phyloP scores from a whole-genome alignment of 2,329 filamentous ascomycete genomes.

The Aspergillus sp. region DNA sequence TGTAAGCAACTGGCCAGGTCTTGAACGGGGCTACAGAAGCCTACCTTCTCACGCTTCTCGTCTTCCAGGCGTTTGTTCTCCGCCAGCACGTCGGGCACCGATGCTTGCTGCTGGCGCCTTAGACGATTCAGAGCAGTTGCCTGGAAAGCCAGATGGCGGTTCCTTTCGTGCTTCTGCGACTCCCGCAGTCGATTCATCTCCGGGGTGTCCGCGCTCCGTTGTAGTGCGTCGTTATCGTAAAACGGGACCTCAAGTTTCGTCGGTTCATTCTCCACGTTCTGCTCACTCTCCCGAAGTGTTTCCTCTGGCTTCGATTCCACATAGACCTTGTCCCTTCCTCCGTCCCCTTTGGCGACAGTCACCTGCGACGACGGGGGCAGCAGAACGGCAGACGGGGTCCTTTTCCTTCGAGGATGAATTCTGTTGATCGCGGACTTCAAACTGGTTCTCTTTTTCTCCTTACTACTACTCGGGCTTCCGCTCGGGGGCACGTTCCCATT shows the following conservation, averaged over 20 bases:
- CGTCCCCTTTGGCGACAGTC: constrained; percentile 15
- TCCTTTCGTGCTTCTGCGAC: constrained; percentile 19
- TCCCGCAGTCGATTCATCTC: constrained; percentile 23
- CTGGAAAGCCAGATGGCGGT: constrained; percentile 27
- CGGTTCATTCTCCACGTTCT: constrained; percentile 10
- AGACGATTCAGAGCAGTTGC: constrained; percentile 21
- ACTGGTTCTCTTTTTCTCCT: constrained; percentile 22
- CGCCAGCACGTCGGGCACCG: constrained; percentile 19
- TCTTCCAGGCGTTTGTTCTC: constrained; percentile 24
- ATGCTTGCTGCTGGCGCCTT: constrained; percentile 19
- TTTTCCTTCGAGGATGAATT: constrained; percentile 28
- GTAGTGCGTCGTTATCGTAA: constrained; percentile 25
- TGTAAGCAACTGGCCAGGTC: background rate
- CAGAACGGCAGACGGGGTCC: constrained; percentile 18
- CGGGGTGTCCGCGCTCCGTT: constrained; percentile 25
- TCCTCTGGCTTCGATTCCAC: constrained; percentile 15
- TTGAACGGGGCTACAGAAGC: constrained; percentile 2
- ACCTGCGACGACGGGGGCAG: constrained; percentile 21
- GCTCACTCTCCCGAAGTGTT: constrained; percentile 1
- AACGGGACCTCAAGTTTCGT: constrained; percentile 24
- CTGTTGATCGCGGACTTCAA: constrained; percentile 27
- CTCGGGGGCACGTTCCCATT: constrained; percentile 21
- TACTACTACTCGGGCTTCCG: constrained; percentile 18
- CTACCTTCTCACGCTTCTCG: constrained; percentile 32
- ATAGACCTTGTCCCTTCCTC: constrained; percentile 27